These are phyloP conservation scores for Pterothamnion heteromorphum DNA, from an alignment of 31 red algal species.

Conservation along the genomic window DNA sequence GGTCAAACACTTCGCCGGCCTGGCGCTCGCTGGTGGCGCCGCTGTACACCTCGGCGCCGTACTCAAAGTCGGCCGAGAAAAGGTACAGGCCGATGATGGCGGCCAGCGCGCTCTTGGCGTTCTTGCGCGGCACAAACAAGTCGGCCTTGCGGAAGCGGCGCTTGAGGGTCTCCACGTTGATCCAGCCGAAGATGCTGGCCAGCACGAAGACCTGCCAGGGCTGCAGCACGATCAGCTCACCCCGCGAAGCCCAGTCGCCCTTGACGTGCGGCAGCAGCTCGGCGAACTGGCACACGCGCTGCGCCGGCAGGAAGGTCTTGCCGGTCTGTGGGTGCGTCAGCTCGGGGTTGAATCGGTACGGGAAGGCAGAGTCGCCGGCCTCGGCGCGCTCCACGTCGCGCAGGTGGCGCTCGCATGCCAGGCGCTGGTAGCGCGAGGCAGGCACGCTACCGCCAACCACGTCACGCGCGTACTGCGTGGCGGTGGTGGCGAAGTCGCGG, in stretches of 20 bases:
- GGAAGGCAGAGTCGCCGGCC: neutral
- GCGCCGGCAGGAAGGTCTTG: neutral
- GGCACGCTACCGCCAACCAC: no score
- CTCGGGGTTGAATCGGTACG: neutral
- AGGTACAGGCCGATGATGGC: neutral
- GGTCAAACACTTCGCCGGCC: neutral
- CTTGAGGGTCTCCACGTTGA: neutral
- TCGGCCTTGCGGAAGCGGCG: neutral
- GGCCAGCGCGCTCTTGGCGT: neutral
- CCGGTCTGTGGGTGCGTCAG: neutral
- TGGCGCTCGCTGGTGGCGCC: neutral
- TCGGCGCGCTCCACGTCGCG: no score
- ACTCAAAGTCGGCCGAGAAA: neutral
- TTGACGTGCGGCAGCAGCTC: neutral
- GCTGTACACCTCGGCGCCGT: slow-evolving; percentile 13
- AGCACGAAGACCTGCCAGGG: neutral
- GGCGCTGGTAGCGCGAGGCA: no score
- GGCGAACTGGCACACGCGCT: neutral
- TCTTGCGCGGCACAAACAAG: slow-evolving; percentile 3
- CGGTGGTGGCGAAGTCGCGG: no score
- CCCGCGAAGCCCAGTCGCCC: neutral
- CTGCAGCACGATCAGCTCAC: neutral
- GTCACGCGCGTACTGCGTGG: no score
- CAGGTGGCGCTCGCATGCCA: no score
- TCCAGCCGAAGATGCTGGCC: neutral